Percentiles rank a stretch among this genome's conserved stretches.
These are phyloP conservation scores for Penicillium cataractarum DNA, from an alignment of 495 filamentous ascomycete species.

Conservation along the genomic window DNA sequence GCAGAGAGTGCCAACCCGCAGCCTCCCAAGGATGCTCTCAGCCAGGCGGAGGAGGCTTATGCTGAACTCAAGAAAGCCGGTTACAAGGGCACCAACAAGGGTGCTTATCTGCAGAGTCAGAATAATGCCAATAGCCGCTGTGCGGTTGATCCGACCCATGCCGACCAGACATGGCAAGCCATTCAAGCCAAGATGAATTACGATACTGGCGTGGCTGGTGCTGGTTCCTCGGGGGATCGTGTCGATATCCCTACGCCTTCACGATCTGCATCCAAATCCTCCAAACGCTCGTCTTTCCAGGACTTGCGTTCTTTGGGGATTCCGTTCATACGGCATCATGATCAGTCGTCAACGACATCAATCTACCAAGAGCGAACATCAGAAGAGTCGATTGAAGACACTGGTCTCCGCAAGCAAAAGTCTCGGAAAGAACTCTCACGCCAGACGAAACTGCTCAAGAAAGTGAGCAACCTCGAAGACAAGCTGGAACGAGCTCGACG, in stretches of 20 bases:
- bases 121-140: not conserved
- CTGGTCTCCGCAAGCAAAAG: constrained; percentile 50
- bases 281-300: constrained; percentile 42
- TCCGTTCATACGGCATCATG: constrained; percentile 31
- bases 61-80: constrained; percentile 63
- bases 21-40: constrained; percentile 44
- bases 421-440: constrained; percentile 64
- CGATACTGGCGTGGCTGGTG: constrained; percentile 10
- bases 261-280: constrained; percentile 31
- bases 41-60: constrained; percentile 59
- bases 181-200: constrained; percentile 44
- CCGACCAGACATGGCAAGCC: constrained; percentile 46
- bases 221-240: constrained; percentile 4
- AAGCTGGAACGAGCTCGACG: constrained; percentile 62
- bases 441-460: constrained; percentile 64
- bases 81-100: constrained; percentile 52
- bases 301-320: constrained; percentile 45
- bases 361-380: constrained; percentile 29
- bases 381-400: constrained; percentile 31
- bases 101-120: constrained; percentile 35
- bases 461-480: constrained; percentile 66
- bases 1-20: constrained; percentile 33
- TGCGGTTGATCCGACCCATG: constrained; percentile 25
- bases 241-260: constrained; percentile 6
- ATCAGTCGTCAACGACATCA: constrained; percentile 3